Base-by-base conservation (phyloP, 1,139 yeast genomes). In the Saccharomycopsis hybrid region DNA sequence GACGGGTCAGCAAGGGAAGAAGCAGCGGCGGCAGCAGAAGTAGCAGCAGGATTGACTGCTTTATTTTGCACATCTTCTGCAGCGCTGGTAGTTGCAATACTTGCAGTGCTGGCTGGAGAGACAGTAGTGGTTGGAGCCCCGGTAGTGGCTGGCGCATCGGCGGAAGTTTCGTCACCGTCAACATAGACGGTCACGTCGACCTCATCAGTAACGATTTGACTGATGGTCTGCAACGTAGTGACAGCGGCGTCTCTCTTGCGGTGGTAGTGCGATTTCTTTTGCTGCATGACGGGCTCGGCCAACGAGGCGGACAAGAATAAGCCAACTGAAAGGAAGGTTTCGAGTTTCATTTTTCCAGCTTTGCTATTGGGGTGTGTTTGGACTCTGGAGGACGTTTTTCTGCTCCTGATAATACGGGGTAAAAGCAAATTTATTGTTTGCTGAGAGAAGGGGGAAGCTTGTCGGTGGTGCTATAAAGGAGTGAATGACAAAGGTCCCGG, bases 11-110 rank as follows among this genome's bases (percentile, higher is more conserved):
- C 29, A 44, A 59, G 36, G 37, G 68, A 49, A 13, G 44, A n/a
- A 13, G 38, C 25, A 45, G 69, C 64, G 40, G 67, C 56, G 29
- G 65, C 13, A n/a, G 43, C 35, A 31, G 40, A 5, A 24, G 41
- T 13, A 30, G 38, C 28, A 39, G 49, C 29, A 4, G 44, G 7
- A 31, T 41, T 11, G 40, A 65, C 44, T 24, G 62, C 49, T n/a
- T n/a, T n/a, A n/a, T n/a, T n/a, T n/a, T n/a, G n/a, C n/a, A n/a
- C n/a, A n/a, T n/a, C n/a, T n/a, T n/a, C n/a, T 13, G 46, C 43
- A 33, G 44, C 9, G 9, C 2, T 27, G 25, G 18, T 41, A 18
- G 41, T 39, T 7, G 43, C 4, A 18, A 9, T 9, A 13, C 42
- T 31, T 45, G 56, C 39, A 44, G 56, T 41, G 28, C 57, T 44